A percentile compares a stretch with the other conserved stretches of the same genome.
Evolutionary conservation across 192 early-diverging fungal species (phyloP).

Genomic region (Geranomyces michiganensis): DNA sequence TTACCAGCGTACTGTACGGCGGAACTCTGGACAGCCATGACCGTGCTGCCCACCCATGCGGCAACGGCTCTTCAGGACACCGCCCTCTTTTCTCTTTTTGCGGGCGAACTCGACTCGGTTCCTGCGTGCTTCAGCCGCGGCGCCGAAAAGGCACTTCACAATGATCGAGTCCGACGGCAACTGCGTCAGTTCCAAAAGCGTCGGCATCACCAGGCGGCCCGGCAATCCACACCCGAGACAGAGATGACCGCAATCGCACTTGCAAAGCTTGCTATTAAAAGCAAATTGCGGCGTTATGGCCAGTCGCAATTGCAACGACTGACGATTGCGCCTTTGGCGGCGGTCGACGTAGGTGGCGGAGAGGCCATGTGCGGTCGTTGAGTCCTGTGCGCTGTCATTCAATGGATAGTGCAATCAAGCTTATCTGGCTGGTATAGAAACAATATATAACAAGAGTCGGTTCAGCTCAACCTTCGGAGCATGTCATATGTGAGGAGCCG

Average conservation of each 20-base stretch:
- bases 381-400: background rate
- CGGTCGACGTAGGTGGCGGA: constrained; percentile 30
- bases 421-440: background rate
- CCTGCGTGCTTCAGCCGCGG: constrained; percentile 14
- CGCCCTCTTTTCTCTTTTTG: constrained; percentile 5
- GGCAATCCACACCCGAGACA: constrained; percentile 8
- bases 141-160: constrained; percentile 34
- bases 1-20: too few species aligned
- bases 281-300: constrained; percentile 37
- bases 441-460: background rate
- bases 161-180: constrained; percentile 34
- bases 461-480: background rate
- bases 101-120: constrained; percentile 10
- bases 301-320: constrained; percentile 41
- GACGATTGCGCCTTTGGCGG: constrained; percentile 38
- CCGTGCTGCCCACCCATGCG: too few species aligned
- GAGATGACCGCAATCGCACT: constrained; percentile 1
- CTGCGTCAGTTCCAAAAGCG: constrained; percentile 20
- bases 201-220: constrained; percentile 9
- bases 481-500: background rate
- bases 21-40: too few species aligned
- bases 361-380: too few species aligned
- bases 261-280: constrained; percentile 1
- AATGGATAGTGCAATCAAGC: background rate
- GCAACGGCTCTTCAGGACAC: background rate